Conservation (phyloP, 805 yeast genomes). For the Wickerhamiella qilinensis region DNA sequence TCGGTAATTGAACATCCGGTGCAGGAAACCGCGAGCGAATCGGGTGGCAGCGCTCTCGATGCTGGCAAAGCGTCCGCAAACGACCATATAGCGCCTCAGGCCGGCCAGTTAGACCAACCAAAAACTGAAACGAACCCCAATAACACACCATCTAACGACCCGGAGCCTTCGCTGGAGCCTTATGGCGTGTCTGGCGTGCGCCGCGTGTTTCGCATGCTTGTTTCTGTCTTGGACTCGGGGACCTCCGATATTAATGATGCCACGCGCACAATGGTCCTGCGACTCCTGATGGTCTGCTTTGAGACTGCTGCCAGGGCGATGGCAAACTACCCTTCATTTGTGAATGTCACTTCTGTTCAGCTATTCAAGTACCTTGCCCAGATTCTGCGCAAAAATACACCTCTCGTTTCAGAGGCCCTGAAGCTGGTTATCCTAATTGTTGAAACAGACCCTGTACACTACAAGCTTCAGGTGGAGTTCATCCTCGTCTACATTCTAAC, state of each 20-base stretch:
- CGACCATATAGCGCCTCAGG: neutral
- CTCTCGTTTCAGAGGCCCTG: slow-evolving; percentile 57
- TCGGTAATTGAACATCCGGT: neutral
- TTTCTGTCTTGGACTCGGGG: slow-evolving; percentile 67
- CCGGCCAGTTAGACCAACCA: neutral
- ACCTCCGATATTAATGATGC: slow-evolving; percentile 74
- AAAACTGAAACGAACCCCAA: neutral
- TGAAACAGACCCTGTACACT: slow-evolving; percentile 43
- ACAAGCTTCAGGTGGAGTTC: slow-evolving; percentile 67
- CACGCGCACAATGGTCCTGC: slow-evolving; percentile 68
- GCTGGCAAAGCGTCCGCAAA: neutral
- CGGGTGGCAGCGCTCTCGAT: neutral
- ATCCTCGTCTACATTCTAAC: slow-evolving; percentile 24
- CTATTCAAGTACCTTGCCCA: slow-evolving; percentile 76
- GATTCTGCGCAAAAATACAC: slow-evolving; percentile 56
- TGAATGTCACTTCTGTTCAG: slow-evolving; percentile 57
- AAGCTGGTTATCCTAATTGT: slow-evolving; percentile 60
- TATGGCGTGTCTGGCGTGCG: slow-evolving; percentile 63
- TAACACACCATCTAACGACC: neutral
- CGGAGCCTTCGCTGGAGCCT: slow-evolving; percentile 20
- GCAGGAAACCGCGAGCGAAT: neutral
- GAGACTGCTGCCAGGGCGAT: slow-evolving; percentile 64
- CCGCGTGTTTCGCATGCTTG: slow-evolving; percentile 58
- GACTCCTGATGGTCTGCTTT: slow-evolving; percentile 57
- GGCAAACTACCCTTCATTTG: slow-evolving; percentile 44